Conservation (phyloP, 1,139 yeast species). For the Magnusiomyces sp. region DNA sequence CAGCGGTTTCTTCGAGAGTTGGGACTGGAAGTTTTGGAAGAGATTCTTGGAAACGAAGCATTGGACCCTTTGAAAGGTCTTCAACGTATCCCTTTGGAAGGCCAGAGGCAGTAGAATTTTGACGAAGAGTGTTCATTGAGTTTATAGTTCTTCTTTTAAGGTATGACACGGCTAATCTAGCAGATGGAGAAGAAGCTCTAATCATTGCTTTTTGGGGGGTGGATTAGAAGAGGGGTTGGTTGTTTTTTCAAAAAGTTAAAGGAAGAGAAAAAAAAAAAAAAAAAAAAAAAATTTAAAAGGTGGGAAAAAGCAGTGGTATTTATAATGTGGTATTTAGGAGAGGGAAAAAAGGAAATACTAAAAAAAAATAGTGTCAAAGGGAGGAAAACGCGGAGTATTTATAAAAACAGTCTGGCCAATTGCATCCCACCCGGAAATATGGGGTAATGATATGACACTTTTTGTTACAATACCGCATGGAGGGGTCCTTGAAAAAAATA, state of each 20-base stretch:
- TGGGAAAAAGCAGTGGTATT: too few species aligned
- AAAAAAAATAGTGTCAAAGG: too few species aligned
- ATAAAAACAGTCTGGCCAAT: too few species aligned
- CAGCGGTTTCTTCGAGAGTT: slow-evolving; percentile 58
- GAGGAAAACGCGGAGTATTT: too few species aligned
- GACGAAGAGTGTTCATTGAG: slow-evolving; percentile 15
- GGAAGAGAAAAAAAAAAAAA: too few species aligned
- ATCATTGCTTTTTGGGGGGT: slow-evolving; percentile 7
- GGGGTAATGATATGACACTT: too few species aligned
- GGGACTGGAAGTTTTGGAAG: slow-evolving; percentile 90
- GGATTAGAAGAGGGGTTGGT: background rate
- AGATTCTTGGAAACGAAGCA: slow-evolving; percentile 62
- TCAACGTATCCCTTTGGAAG: slow-evolving; percentile 28
- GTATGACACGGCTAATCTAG: slow-evolving; percentile 7
- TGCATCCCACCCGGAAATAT: too few species aligned
- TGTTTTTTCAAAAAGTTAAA: background rate
- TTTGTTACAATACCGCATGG: too few species aligned
- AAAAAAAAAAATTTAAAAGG: background rate
- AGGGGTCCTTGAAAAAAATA: too few species aligned
- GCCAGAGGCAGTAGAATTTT: slow-evolving; percentile 28
- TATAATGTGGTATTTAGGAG: too few species aligned
- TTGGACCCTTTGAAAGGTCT: slow-evolving; percentile 49
- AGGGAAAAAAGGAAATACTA: too few species aligned
- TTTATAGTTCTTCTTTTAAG: slow-evolving; percentile 4
- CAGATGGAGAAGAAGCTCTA: slow-evolving; percentile 8